Percentiles rank a stretch among this genome's conserved stretches.
Conservation (phyloP, 23 red algal genomes). For the Chondrus crispus region DNA sequence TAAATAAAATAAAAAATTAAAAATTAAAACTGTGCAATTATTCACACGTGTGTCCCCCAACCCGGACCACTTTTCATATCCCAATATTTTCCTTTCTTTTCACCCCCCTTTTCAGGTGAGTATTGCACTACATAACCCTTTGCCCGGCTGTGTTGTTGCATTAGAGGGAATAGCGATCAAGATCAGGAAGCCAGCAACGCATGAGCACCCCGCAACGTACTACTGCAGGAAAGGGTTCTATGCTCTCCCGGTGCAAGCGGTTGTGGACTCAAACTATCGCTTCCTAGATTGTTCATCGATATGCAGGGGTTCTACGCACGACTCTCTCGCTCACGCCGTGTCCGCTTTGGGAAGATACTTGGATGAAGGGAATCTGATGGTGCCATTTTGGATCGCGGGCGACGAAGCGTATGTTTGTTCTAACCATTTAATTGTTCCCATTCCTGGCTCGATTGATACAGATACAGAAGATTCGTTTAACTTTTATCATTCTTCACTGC, state of each 20-base stretch:
- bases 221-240: constrained; percentile 24
- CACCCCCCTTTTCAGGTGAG: no score
- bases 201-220: not conserved
- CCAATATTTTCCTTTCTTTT: no score
- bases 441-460: not conserved
- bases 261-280: not conserved
- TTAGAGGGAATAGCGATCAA: not conserved
- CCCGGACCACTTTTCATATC: no score
- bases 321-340: not conserved
- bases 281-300: not conserved
- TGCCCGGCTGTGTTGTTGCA: not conserved
- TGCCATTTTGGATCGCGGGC: not conserved
- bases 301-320: constrained; percentile 15
- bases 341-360: not conserved
- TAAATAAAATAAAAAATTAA: no score
- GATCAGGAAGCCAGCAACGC: not conserved
- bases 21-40: no score
- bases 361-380: not conserved
- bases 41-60: no score
- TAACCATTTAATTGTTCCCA: not conserved
- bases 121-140: no score
- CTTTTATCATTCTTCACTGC: not conserved
- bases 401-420: not conserved
- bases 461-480: not conserved
- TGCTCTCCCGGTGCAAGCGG: not conserved